Base-by-base conservation (phyloP, 1,139 yeast genomes). In the Yarrowia galli region DNA sequence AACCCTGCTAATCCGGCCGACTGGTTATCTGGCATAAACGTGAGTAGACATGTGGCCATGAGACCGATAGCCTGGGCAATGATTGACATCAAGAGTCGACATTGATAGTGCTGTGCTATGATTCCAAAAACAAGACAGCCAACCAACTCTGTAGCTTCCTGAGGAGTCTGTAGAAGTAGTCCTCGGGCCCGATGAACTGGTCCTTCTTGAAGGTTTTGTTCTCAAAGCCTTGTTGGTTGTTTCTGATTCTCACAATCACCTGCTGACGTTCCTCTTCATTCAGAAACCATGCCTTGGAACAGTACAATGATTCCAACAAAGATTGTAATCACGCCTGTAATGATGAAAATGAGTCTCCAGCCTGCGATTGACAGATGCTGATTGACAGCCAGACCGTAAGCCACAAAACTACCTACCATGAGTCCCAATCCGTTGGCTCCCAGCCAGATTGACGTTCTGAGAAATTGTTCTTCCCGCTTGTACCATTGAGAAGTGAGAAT, bases 341-440 rank as follows among this genome's bases (percentile, higher is more conserved):
- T 48, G 22, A 48, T 48, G n/a, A 48, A 48, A n/a, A 48, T 48
- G 23, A 48, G 53, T 12, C 20, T 28, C 53, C 53, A 48, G 38
- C 53, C 53, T 2, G 36, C 53, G 12, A 48, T 28, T 16, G 53
- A 20, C 8, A 48, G 53, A 28, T n/a, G 36, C 9, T n/a, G 23
- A 9, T 48, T 48, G 22, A 28, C 53, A n/a, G 53, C 53, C 3
- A 28, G 20, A 1, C 53, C 53, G n/a, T 48, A 48, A 2, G 53
- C 53, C 38, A 48, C 28, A 3, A 48, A 48, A 18, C 38, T 28
- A 15, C 53, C 53, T 4, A 48, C 36, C 36, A 48, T 48, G 36
- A 48, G 53, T 0, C 53, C 53, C 23, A 48, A n/a, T 3, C 38
- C 53, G 16, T 48, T 48, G 15, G 38, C 16, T 25, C 53, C 53